These are phyloP conservation scores for Phylloporus scabripes DNA, from an alignment of 768 basidiomycete species.

Conservation along the genomic window DNA sequence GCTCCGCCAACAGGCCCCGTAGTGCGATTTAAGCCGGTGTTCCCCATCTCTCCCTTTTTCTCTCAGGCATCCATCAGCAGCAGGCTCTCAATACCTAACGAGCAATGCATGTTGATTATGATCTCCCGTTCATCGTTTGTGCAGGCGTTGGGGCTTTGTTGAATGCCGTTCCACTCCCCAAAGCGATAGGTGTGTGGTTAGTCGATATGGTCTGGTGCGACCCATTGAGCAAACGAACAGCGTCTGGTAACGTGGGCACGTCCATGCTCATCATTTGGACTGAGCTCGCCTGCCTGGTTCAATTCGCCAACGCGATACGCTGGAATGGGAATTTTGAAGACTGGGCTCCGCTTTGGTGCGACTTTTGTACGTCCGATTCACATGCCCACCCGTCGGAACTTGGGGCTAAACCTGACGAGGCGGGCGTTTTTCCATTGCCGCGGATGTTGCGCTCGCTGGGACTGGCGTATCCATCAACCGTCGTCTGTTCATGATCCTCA, in stretches of 20 bases:
- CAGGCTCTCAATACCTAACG: neutral
- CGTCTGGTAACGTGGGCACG: conserved; percentile 30
- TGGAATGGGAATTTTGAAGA: conserved; percentile 33
- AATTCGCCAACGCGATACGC: conserved; percentile 33
- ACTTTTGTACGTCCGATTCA: conserved; percentile 40
- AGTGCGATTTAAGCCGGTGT: neutral
- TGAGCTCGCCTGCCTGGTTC: conserved; percentile 18
- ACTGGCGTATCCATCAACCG: conserved; percentile 44
- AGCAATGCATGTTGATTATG: conserved; percentile 6
- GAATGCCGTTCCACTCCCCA: conserved; percentile 42
- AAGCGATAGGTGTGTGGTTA: conserved; percentile 45
- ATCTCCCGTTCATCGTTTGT: conserved; percentile 25
- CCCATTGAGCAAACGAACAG: conserved; percentile 2
- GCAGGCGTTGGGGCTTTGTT: conserved; percentile 39
- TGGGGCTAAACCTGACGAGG: conserved; percentile 7
- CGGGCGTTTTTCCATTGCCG: conserved; percentile 31
- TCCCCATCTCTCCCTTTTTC: neutral
- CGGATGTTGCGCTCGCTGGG: conserved; percentile 35
- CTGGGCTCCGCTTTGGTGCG: conserved; percentile 45
- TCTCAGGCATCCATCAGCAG: neutral
- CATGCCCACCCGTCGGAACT: neutral
- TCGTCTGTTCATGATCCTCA: conserved; percentile 43
- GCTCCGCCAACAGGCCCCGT: neutral
- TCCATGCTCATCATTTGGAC: conserved; percentile 33
- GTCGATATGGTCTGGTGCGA: neutral